Evolutionary conservation across 2,329 filamentous ascomycete species (phyloP).

Genomic region (Aspergillus transmontanensis): DNA sequence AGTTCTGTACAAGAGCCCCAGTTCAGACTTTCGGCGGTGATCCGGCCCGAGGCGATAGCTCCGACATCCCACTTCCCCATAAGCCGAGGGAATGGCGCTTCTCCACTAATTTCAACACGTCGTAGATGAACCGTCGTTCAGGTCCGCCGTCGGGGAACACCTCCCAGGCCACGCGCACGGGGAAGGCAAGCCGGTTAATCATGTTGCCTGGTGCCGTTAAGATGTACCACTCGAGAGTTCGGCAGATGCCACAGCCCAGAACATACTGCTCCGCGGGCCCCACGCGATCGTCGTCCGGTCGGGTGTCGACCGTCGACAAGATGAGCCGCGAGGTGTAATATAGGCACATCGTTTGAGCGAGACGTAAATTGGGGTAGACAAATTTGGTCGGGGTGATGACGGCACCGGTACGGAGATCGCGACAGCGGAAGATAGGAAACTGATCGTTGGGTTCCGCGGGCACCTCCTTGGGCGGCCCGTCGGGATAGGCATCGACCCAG

Average conservation of each 20-base stretch:
- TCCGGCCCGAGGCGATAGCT: constrained; percentile 32
- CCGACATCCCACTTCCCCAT: constrained; percentile 40
- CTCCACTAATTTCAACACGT: constrained; percentile 38
- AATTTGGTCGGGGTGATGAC: constrained; percentile 33
- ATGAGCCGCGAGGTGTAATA: constrained; percentile 38
- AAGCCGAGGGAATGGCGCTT: constrained; percentile 37
- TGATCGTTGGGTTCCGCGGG: constrained; percentile 25
- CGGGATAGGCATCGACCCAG: constrained; percentile 34
- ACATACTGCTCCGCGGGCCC: constrained; percentile 35
- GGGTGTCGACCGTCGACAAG: constrained; percentile 36
- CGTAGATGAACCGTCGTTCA: constrained; percentile 35
- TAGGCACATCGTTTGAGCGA: constrained; percentile 41
- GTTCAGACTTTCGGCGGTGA: constrained; percentile 23
- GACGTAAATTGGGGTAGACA: constrained; percentile 38
- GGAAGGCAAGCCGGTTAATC: constrained; percentile 43
- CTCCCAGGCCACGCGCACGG: constrained; percentile 42
- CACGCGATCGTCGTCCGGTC: constrained; percentile 33
- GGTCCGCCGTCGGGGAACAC: constrained; percentile 35
- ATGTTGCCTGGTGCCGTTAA: constrained; percentile 39
- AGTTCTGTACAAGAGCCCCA: neutral
- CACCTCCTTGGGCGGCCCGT: constrained; percentile 32
- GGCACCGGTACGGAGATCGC: constrained; percentile 36
- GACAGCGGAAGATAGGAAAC: constrained; percentile 38
- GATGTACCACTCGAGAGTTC: constrained; percentile 40
- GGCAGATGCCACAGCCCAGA: constrained; percentile 39